Evolutionary conservation across 148 eudicot species (phyloP), one percentile per base, ranked within the genome.

Genomic region (Amaranthus hypochondriacus): DNA sequence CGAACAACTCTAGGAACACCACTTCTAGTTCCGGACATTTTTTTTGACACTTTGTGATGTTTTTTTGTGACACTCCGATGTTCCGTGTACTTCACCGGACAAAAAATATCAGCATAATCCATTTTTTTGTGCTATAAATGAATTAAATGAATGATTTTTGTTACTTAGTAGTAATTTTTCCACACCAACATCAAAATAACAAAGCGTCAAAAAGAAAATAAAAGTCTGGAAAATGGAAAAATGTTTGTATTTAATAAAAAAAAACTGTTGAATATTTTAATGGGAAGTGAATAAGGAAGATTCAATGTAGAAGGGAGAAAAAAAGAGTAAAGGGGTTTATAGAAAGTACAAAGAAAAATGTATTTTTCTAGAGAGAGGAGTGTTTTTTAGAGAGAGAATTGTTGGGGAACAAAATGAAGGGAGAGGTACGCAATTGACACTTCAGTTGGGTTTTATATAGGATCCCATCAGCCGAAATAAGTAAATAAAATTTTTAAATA

Each of bases 61-160:
- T 82, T 85, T 42, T 70, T 84, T 0, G 83, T 81, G 0, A 80
- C 56, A 9, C 6, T 87, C 2, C 50, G 61, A 77, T 88, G 92
- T 76, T 85, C 92, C 3, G 88, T 85, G 84, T 76, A 87, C 61
- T 90, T 90, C 13, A 87, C 72, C 8, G 92, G 96, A 13, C 88
- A 79, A 2, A 87, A 44, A 63, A 84, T 5, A 44, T 63, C 72
- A 44, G 73, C 72, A 54, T 85, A 87, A 79, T 87, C 83, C 51
- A 73, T 69, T 43, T 39, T 72, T 60, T 51, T 2, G 60, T 54
- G 0, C 4, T 1, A 6, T 1, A 51, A 68, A 3, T 21, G 15
- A 0, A 68, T 51, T 12, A 68, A 21, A 4, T 54, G 3, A 42
- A 54, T 49, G 12, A 39, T 18, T 18, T 18, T 18, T 18, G 18